These are phyloP conservation scores for Colletotrichum noveboracense DNA, from an alignment of 2,329 filamentous ascomycete genomes.

Conservation along the genomic window DNA sequence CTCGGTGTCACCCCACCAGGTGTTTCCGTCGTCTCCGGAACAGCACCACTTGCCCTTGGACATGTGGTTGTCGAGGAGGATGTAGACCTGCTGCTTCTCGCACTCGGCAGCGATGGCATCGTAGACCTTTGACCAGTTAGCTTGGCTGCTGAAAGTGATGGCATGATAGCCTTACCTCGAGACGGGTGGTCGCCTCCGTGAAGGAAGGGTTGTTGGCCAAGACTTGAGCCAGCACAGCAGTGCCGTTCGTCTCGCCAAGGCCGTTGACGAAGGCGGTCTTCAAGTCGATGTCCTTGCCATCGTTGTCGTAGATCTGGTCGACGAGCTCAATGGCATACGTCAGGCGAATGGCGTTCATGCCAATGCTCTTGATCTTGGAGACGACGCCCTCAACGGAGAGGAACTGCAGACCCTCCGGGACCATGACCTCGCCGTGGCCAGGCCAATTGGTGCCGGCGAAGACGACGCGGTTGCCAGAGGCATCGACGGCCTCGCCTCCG, in stretches of 20 bases:
- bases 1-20: slow-evolving; percentile 66
- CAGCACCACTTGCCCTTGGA: slow-evolving; percentile 66
- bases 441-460: slow-evolving; percentile 68
- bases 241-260: slow-evolving; percentile 58
- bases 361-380: slow-evolving; percentile 60
- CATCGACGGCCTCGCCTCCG: slow-evolving; percentile 48
- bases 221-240: slow-evolving; percentile 54
- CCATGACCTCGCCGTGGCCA: slow-evolving; percentile 65
- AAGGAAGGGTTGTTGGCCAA: slow-evolving; percentile 63
- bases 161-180: slow-evolving; percentile 42
- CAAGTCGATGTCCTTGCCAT: slow-evolving; percentile 51
- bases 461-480: slow-evolving; percentile 46
- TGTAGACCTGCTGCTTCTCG: slow-evolving; percentile 57
- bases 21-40: slow-evolving; percentile 57
- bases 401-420: slow-evolving; percentile 69
- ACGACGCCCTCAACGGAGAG: slow-evolving; percentile 61
- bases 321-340: slow-evolving; percentile 70
- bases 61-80: slow-evolving; percentile 68
- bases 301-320: slow-evolving; percentile 59
- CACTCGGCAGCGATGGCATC: slow-evolving; percentile 67
- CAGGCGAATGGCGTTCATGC: slow-evolving; percentile 67
- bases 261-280: slow-evolving; percentile 48
- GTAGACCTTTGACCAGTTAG: slow-evolving; percentile 36
- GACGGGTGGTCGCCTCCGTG: slow-evolving; percentile 55
- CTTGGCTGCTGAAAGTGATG: not conserved